These are phyloP conservation scores for Achaetomiella virescens DNA, from an alignment of 495 filamentous ascomycete genomes.

Conservation along the genomic window DNA sequence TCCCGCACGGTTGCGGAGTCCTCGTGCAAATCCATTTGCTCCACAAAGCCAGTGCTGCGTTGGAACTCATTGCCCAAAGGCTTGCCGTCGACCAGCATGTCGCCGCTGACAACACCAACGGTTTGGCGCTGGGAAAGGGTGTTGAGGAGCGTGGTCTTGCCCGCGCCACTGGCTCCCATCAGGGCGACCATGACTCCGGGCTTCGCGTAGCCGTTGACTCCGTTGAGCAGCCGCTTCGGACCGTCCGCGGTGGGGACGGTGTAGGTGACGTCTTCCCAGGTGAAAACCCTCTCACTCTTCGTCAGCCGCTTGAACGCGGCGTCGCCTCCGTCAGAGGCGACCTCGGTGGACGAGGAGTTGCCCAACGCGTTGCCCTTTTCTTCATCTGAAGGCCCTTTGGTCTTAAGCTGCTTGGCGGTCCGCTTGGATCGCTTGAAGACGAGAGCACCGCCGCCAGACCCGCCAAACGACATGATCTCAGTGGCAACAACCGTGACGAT, in stretches of 20 bases:
- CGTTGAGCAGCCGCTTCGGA: constrained; percentile 56
- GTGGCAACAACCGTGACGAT: constrained; percentile 57
- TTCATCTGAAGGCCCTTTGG: constrained; percentile 25
- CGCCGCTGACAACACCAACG: constrained; percentile 62
- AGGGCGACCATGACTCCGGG: constrained; percentile 75
- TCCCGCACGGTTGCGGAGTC: constrained; percentile 80
- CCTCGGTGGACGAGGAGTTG: constrained; percentile 19
- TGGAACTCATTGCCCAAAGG: constrained; percentile 66
- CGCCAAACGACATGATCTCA: constrained; percentile 47
- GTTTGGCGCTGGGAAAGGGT: constrained; percentile 69
- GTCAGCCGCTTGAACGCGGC: constrained; percentile 11
- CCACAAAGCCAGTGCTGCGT: constrained; percentile 74
- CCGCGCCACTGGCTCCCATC: constrained; percentile 81
- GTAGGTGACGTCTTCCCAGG: constrained; percentile 57
- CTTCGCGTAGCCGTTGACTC: constrained; percentile 69
- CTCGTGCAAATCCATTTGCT: constrained; percentile 84
- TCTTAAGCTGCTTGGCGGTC: constrained; percentile 27
- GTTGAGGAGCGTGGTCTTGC: constrained; percentile 64
- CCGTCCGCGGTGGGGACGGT: constrained; percentile 59
- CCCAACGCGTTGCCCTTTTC: constrained; percentile 36
- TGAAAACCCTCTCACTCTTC: constrained; percentile 40
- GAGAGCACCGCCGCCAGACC: constrained; percentile 26
- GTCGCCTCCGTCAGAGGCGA: constrained; percentile 24
- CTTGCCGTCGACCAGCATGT: constrained; percentile 74
- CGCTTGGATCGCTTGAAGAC: constrained; percentile 31